Base-by-base conservation (phyloP, 2,329 filamentous ascomycete species). In the Chaetomium globosum region DNA sequence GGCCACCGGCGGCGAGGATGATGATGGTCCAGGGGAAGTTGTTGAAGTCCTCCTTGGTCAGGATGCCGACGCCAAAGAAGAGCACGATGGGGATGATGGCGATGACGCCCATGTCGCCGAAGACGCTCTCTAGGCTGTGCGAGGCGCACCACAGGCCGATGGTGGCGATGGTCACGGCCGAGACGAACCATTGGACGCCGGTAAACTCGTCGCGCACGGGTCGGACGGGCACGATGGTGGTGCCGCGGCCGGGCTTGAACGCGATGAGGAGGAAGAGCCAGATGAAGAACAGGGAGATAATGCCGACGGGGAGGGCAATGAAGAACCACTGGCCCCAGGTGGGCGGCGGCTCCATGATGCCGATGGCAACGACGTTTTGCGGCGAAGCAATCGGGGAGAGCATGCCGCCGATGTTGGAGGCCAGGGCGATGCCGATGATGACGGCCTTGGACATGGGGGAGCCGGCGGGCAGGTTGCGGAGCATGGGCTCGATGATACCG, bases 11-110 rank as follows among this genome's bases (percentile, higher is more conserved):
- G 0, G 95, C 95, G 23, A 99, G 88, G 73, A 99, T 98, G 78
- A 99, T 97, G 78, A 99, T 99, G 23, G 96, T 99, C 95, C 95
- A 99, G 48, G 97, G 89, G 78, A 99, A 99, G 78, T 99, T 99
- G 82, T 99, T 99, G 76, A 99, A 99, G 79, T 99, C 95, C 78
- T 98, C 95, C 79, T 98, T 99, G 57, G 93, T 98, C 36, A 99
- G 83, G 70, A 98, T 94, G 12, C 95, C 95, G 1, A 93, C 93
- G 62, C 95, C 95, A 73, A 99, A 99, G 84, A 99, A 99, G 51
- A 97, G 83, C 3, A 96, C 90, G 59, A 99, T 89, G 6, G 95
- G 95, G 67, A 99, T 92, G 74, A 99, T 96, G 65, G 95, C 96
- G 51, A 99, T 91, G 61, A 99, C 93, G 61, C 95, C 95, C 95